phyloP scores from a whole-genome alignment of 176 grass and related monocot genomes.

The Cenchrus purpureus region DNA sequence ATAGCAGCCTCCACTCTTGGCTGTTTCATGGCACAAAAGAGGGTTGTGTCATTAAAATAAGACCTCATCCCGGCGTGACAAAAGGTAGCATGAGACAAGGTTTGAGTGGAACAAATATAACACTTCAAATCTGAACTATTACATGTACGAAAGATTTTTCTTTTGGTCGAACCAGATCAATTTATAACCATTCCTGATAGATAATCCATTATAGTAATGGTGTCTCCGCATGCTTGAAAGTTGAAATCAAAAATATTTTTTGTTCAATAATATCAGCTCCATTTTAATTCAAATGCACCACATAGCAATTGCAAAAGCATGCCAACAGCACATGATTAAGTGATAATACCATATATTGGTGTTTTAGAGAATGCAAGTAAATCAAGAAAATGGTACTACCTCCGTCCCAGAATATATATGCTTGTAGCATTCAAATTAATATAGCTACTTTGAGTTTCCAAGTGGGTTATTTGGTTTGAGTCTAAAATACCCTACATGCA shows the following conservation, averaged over 20 bases:
- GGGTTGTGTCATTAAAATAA: background rate
- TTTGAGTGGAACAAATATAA: background rate
- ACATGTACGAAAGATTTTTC: background rate
- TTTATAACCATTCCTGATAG: background rate
- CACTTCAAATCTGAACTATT: background rate
- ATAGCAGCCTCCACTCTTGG: conserved; percentile 96
- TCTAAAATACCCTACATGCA: too few species aligned
- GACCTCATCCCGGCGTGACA: too few species aligned
- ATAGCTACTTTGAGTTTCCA: too few species aligned
- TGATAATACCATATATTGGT: background rate
- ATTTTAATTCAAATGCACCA: background rate
- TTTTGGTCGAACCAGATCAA: conserved; percentile 13
- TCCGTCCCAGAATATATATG: too few species aligned
- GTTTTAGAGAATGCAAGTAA: background rate
- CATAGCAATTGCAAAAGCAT: conserved; percentile 25
- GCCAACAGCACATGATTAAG: background rate
- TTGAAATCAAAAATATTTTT: conserved; percentile 2
- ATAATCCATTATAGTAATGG: background rate
- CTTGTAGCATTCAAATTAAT: too few species aligned
- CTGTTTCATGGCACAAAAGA: conserved; percentile 51
- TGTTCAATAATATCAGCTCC: conserved; percentile 11
- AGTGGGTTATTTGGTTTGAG: too few species aligned
- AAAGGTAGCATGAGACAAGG: background rate
- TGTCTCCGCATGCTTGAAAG: conserved; percentile 1
- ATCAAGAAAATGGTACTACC: conserved; percentile 21